phyloP scores from a whole-genome alignment of 192 early-diverging fungal genomes.

The Powellomyces hirtus region DNA sequence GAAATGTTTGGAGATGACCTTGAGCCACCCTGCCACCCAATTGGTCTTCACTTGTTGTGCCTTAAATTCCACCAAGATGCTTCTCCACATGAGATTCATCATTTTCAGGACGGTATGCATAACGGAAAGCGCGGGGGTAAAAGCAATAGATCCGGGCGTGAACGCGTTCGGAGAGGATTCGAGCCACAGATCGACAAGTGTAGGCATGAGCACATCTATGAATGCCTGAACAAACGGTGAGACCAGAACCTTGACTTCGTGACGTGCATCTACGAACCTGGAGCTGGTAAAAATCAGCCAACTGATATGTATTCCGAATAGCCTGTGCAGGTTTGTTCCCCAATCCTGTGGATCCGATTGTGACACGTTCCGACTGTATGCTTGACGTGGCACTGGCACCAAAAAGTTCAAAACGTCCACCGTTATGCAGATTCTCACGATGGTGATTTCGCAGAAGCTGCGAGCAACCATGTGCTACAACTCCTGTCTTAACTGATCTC shows the following conservation, averaged over 20 bases:
- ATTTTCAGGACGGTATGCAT: constrained; percentile 62
- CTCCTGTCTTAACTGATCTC: background rate
- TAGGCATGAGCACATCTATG: constrained; percentile 54
- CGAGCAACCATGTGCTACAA: background rate
- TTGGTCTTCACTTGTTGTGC: background rate
- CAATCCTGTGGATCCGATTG: background rate
- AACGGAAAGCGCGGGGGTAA: constrained; percentile 60
- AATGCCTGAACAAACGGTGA: constrained; percentile 39
- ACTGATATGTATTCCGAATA: constrained; percentile 24
- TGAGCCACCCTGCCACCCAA: constrained; percentile 53
- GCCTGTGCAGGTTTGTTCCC: constrained; percentile 10
- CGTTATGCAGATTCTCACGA: background rate
- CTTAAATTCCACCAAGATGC: constrained; percentile 26
- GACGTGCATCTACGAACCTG: constrained; percentile 7
- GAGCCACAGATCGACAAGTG: constrained; percentile 75
- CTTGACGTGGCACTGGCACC: background rate
- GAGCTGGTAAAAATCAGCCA: constrained; percentile 6
- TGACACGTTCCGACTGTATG: constrained; percentile 43
- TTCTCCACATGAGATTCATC: constrained; percentile 70
- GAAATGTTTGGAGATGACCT: constrained; percentile 65
- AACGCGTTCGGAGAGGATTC: constrained; percentile 73
- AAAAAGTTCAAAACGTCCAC: constrained; percentile 20
- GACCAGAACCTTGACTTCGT: background rate
- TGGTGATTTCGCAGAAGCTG: background rate
- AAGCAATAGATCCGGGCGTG: constrained; percentile 42